phyloP scores from a whole-genome alignment of 257 asterid genomes.

The Solanum paucissectum region DNA sequence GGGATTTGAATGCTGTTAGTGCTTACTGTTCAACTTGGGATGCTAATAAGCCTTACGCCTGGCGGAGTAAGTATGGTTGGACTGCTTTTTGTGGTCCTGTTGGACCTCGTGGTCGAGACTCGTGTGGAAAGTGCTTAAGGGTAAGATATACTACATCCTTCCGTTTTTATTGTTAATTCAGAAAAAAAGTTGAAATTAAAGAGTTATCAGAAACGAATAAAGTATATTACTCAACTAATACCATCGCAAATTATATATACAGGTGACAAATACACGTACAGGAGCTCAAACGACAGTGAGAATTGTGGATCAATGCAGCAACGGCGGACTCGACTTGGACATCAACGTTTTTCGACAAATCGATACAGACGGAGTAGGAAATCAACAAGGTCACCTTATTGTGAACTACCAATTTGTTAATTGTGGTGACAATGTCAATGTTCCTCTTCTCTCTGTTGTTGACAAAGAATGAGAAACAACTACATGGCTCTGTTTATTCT shows the following conservation, averaged over 20 bases:
- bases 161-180: no score
- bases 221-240: no score
- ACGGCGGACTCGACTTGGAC: slow-evolving; percentile 27
- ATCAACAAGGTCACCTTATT: slow-evolving; percentile 9
- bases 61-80: slow-evolving; percentile 19
- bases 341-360: slow-evolving; percentile 1
- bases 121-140: slow-evolving; percentile 20
- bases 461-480: background rate
- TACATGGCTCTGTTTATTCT: background rate
- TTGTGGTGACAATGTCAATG: slow-evolving; percentile 6
- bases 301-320: slow-evolving; percentile 23
- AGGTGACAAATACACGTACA: slow-evolving; percentile 24
- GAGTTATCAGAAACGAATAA: no score
- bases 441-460: background rate
- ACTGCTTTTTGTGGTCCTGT: slow-evolving; percentile 26
- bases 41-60: slow-evolving; percentile 7
- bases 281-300: slow-evolving; percentile 12
- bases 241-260: background rate
- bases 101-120: slow-evolving; percentile 14
- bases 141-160: background rate
- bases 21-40: slow-evolving; percentile 26
- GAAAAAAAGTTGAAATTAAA: no score
- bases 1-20: slow-evolving; percentile 11
- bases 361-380: slow-evolving; percentile 15
- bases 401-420: slow-evolving; percentile 19